Percentiles rank a stretch among this genome's conserved stretches.
phyloP scores from a whole-genome alignment of 495 filamentous ascomycete species.

The Penicillium steckii region DNA sequence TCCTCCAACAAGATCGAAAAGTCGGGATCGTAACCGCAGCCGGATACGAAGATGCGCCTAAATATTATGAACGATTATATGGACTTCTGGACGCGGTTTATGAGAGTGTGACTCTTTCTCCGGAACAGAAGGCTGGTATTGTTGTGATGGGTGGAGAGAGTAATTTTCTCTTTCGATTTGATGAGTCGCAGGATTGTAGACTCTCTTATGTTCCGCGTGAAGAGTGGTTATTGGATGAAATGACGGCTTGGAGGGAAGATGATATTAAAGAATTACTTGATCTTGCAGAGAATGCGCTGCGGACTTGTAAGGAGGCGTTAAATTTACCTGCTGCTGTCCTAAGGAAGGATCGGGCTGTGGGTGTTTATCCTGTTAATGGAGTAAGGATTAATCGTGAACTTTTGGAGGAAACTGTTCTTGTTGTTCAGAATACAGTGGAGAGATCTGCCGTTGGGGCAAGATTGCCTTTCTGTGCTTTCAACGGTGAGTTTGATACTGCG shows the following conservation, averaged over 20 bases:
- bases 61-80: slow-evolving; percentile 80
- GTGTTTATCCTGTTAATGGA: slow-evolving; percentile 64
- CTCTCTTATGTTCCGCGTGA: slow-evolving; percentile 62
- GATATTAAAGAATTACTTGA: slow-evolving; percentile 79
- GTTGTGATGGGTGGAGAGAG: slow-evolving; percentile 90
- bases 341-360: slow-evolving; percentile 91
- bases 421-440: slow-evolving; percentile 88
- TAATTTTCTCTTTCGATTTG: slow-evolving; percentile 84
- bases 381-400: slow-evolving; percentile 79
- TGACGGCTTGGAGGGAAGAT: slow-evolving; percentile 77
- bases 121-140: slow-evolving; percentile 66
- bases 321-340: slow-evolving; percentile 73
- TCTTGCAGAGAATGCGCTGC: slow-evolving; percentile 78
- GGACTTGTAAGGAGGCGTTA: slow-evolving; percentile 74
- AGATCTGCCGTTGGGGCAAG: slow-evolving; percentile 65
- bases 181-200: slow-evolving; percentile 26
- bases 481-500: slow-evolving; percentile 65
- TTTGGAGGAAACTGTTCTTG: slow-evolving; percentile 92
- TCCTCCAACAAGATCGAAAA: slow-evolving; percentile 60
- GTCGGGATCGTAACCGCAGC: slow-evolving; percentile 97
- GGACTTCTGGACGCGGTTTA: slow-evolving; percentile 85
- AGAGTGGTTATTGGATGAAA: slow-evolving; percentile 83
- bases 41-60: slow-evolving; percentile 82
- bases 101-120: slow-evolving; percentile 53
- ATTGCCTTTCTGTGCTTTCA: slow-evolving; percentile 97